A percentile compares a stretch with the other conserved stretches of the same genome.
These are phyloP conservation scores for Lathyrus aphaca DNA, from an alignment of 306 rosid genomes.

Conservation along the genomic window DNA sequence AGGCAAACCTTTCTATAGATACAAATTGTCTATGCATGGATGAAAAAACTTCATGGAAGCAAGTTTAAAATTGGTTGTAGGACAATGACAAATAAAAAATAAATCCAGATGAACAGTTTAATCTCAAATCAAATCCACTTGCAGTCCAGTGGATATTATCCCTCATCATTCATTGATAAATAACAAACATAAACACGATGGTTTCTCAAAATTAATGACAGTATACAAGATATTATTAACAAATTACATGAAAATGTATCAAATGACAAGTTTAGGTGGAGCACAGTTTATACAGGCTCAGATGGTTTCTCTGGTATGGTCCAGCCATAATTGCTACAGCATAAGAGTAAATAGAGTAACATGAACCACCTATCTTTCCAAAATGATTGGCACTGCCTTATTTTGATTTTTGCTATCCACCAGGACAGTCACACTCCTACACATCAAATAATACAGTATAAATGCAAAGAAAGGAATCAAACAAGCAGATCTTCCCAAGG, in stretches of 20 bases:
- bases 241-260: conserved; percentile 44
- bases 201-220: conserved; percentile 38
- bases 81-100: conserved; percentile 14
- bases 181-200: conserved; percentile 30
- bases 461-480: conserved; percentile 12
- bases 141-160: conserved; percentile 26
- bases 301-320: conserved; percentile 40
- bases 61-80: conserved; percentile 22
- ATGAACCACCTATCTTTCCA: conserved; percentile 40
- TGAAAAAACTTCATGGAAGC: conserved; percentile 4
- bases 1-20: neutral
- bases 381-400: conserved; percentile 45
- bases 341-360: conserved; percentile 7
- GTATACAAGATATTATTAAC: conserved; percentile 50
- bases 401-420: conserved; percentile 45
- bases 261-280: conserved; percentile 35
- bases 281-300: conserved; percentile 34
- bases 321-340: conserved; percentile 23
- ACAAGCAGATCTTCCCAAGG: conserved; percentile 1
- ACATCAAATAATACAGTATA: conserved; percentile 6
- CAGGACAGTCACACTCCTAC: conserved; percentile 44
- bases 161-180: conserved; percentile 23
- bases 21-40: neutral
- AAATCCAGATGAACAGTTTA: conserved; percentile 6
- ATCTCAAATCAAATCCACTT: conserved; percentile 13